A percentile compares a stretch with the other conserved stretches of the same genome.
phyloP scores from a whole-genome alignment of 2,329 filamentous ascomycete species.

The Fusarium napiforme region DNA sequence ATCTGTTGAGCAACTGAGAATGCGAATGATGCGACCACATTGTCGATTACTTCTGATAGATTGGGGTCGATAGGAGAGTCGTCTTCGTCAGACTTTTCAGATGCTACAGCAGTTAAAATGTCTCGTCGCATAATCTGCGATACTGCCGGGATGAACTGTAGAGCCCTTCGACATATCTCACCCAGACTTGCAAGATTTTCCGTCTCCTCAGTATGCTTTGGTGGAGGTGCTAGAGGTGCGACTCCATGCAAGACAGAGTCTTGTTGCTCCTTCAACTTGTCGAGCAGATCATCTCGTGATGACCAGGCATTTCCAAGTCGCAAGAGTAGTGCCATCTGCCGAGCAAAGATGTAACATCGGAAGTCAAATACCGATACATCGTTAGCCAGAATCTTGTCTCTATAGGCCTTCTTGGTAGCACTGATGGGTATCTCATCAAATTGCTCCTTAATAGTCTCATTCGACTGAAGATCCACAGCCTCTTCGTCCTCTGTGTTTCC shows the following conservation, averaged over 20 bases:
- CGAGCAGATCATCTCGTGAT: conserved; percentile 69
- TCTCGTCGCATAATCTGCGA: conserved; percentile 84
- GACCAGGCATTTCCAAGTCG: conserved; percentile 81
- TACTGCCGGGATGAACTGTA: conserved; percentile 85
- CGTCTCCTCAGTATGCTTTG: conserved; percentile 66
- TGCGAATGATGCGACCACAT: conserved; percentile 80
- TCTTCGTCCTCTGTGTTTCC: conserved; percentile 52
- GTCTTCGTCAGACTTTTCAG: conserved; percentile 53
- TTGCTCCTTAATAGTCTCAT: conserved; percentile 52
- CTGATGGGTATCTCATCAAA: conserved; percentile 70
- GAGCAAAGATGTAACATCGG: conserved; percentile 89
- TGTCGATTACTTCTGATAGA: conserved; percentile 71
- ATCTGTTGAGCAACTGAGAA: conserved; percentile 82
- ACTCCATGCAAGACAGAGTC: conserved; percentile 68
- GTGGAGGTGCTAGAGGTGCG: conserved; percentile 61
- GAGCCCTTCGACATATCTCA: conserved; percentile 83
- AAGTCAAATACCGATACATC: conserved; percentile 98
- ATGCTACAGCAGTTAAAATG: conserved; percentile 70
- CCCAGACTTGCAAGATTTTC: conserved; percentile 85
- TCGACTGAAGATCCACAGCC: conserved; percentile 62
- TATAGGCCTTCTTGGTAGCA: conserved; percentile 80
- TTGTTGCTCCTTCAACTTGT: conserved; percentile 71
- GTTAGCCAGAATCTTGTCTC: conserved; percentile 91
- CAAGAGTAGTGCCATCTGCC: conserved; percentile 84
- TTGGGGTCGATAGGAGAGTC: conserved; percentile 48